phyloP scores from a whole-genome alignment of 2,329 filamentous ascomycete genomes.

The Fusarium oligoseptatum region DNA sequence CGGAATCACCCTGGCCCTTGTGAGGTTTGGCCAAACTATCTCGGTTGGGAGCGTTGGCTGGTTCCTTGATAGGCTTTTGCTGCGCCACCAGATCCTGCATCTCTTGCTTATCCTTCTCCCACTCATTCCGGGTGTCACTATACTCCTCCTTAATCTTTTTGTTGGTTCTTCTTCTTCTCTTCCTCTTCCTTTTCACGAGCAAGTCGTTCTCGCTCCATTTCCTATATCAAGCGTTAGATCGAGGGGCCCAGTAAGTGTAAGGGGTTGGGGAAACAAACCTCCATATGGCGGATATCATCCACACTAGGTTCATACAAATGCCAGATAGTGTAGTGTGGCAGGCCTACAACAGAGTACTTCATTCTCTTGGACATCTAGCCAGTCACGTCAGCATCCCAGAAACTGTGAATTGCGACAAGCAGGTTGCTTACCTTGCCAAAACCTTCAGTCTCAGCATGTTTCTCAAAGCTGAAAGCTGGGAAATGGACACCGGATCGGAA shows the following conservation, averaged over 20 bases:
- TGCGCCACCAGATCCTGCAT: constrained; percentile 73
- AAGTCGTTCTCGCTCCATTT: constrained; percentile 92
- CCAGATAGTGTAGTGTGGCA: constrained; percentile 99
- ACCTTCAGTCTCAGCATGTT: constrained; percentile 97
- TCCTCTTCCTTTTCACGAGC: constrained; percentile 79
- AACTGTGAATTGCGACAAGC: background rate
- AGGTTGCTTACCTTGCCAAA: constrained; percentile 86
- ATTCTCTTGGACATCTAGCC: constrained; percentile 94
- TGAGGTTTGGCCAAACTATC: constrained; percentile 28
- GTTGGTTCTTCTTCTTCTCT: constrained; percentile 80
- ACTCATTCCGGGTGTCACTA: constrained; percentile 80
- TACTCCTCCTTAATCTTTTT: constrained; percentile 81
- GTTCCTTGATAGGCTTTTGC: constrained; percentile 29
- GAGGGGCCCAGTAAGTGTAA: background rate
- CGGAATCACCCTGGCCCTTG: constrained; percentile 27
- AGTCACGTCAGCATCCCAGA: constrained; percentile 21
- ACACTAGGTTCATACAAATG: constrained; percentile 99
- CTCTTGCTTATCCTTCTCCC: constrained; percentile 89
- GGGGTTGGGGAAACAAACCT: constrained; percentile 61
- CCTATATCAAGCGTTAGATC: constrained; percentile 60
- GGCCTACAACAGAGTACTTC: constrained; percentile 93
- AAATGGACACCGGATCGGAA: constrained; percentile 97
- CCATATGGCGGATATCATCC: constrained; percentile 97
- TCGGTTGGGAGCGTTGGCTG: constrained; percentile 32
- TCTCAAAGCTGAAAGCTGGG: constrained; percentile 98